Base-by-base conservation (phyloP, 768 basidiomycete species). In the Lactifluus subvellereus region DNA sequence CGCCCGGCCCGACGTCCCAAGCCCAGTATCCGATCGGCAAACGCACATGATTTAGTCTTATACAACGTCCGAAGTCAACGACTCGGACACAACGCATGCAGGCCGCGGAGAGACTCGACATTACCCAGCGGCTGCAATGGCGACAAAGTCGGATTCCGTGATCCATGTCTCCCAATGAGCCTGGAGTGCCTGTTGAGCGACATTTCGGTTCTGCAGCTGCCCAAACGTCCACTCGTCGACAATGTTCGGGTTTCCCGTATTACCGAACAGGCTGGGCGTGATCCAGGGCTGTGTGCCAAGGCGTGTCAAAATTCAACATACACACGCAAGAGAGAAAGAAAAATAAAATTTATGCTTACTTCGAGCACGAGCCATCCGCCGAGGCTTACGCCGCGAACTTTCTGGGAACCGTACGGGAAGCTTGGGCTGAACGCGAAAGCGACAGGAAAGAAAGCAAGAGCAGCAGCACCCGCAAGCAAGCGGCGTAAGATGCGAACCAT, bases 1-100 rank as follows among this genome's bases (percentile, higher is more conserved):
- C 88, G 10, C 89, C 89, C n/a, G 79, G 77, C 18, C 82, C 79
- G 49, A 92, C 84, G 62, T 94, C 90, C 69, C 87, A 92, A 2
- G 89, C 91, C 91, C 91, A 95, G 72, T 90, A 96, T 16, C 92
- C 94, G 53, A 95, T 89, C 18, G 91, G 91, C 37, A 93, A 68
- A 43, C 91, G 83, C 60, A 93, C 87, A 72, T 91, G 89, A 69
- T 92, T 92, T 60, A 92, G 75, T 13, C 89, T 89, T 69, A 58
- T 7, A 11, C 20, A 37, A 40, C 32, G 52, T 35, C 8, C 20
- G 22, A 54, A 45, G 65, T 57, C 58, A 51, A 55, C 47, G 54
- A 59, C 40, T 27, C 27, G 27, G 27, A 27, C 27, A 27, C 27
- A 2, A 27, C 18, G 57, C 49, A 37, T 57, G n/a, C 14, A 47